These are phyloP conservation scores for Fusarium tanahbumbuense DNA, from an alignment of 2,329 filamentous ascomycete genomes.

Conservation along the genomic window DNA sequence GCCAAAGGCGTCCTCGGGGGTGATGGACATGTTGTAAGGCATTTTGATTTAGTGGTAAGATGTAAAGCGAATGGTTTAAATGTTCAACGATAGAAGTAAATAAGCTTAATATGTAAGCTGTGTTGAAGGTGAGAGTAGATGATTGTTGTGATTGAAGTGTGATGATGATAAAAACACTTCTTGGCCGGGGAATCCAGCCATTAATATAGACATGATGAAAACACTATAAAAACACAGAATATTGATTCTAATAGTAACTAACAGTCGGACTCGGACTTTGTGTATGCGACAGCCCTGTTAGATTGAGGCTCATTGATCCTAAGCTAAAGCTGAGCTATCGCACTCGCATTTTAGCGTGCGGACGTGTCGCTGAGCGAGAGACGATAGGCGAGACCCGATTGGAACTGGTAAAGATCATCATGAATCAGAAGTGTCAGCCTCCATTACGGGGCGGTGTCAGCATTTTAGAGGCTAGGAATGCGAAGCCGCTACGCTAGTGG, in stretches of 20 bases:
- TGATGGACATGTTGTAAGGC: constrained; percentile 37
- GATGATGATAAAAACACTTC: constrained; percentile 11
- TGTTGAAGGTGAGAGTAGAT: constrained; percentile 5
- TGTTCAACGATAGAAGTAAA: background rate
- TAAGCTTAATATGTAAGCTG: constrained; percentile 30
- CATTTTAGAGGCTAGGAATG: background rate
- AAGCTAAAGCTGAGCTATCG: constrained; percentile 13
- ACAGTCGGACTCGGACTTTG: constrained; percentile 21
- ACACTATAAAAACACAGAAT: background rate
- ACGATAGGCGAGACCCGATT: background rate
- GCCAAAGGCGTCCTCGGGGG: constrained; percentile 54
- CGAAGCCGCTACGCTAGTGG: constrained; percentile 1
- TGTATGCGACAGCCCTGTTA: background rate
- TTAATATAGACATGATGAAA: constrained; percentile 32
- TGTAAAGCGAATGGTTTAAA: background rate
- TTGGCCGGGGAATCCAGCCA: constrained; percentile 12
- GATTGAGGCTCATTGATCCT: constrained; percentile 24
- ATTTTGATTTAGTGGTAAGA: constrained; percentile 12
- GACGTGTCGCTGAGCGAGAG: background rate
- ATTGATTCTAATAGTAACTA: background rate
- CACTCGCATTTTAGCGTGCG: constrained; percentile 16
- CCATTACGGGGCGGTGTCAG: constrained; percentile 32
- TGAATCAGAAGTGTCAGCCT: constrained; percentile 20
- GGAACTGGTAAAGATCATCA: constrained; percentile 2
- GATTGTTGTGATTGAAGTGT: constrained; percentile 12